Percentiles rank a stretch among this genome's conserved stretches.
Evolutionary conservation across 2,329 filamentous ascomycete species (phyloP).

Genomic region (Botrytis paeoniae): DNA sequence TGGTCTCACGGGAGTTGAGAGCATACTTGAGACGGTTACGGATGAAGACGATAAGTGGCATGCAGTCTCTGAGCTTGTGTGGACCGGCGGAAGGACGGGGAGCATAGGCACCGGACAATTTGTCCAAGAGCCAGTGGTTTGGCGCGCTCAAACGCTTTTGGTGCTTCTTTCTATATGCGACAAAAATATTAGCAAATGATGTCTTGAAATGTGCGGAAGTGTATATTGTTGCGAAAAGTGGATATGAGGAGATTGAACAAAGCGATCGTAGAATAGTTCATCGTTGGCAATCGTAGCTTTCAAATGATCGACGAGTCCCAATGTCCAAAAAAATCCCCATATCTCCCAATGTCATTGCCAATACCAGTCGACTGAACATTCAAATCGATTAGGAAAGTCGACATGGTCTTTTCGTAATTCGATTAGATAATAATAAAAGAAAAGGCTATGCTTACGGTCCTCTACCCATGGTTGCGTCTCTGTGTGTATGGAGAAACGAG

Average conservation of each 20-base stretch:
- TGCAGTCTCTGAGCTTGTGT: constrained; percentile 99
- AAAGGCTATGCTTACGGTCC: constrained; percentile 40
- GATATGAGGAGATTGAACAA: neutral
- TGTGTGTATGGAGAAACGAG: constrained; percentile 22
- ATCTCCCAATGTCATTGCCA: neutral
- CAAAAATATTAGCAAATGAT: constrained; percentile 14
- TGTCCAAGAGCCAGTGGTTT: constrained; percentile 99
- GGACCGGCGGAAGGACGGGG: constrained; percentile 76
- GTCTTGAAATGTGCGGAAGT: neutral
- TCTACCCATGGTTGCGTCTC: constrained; percentile 46
- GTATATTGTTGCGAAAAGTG: neutral
- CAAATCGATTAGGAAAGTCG: neutral
- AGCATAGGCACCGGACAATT: constrained; percentile 88
- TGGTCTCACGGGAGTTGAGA: constrained; percentile 96
- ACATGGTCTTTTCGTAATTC: neutral
- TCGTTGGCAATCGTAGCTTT: neutral
- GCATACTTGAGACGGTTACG: constrained; percentile 98
- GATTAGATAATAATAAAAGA: neutral
- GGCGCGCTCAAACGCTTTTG: constrained; percentile 99
- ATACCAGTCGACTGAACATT: neutral
- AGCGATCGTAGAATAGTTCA: neutral
- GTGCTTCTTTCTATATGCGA: constrained; percentile 81
- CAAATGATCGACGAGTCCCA: neutral
- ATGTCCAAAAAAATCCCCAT: neutral
- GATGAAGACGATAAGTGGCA: constrained; percentile 98